A percentile compares a stretch with the other conserved stretches of the same genome.
Conservation (phyloP, 73 alveolate genomes). For the Tetrahymena thermophila region DNA sequence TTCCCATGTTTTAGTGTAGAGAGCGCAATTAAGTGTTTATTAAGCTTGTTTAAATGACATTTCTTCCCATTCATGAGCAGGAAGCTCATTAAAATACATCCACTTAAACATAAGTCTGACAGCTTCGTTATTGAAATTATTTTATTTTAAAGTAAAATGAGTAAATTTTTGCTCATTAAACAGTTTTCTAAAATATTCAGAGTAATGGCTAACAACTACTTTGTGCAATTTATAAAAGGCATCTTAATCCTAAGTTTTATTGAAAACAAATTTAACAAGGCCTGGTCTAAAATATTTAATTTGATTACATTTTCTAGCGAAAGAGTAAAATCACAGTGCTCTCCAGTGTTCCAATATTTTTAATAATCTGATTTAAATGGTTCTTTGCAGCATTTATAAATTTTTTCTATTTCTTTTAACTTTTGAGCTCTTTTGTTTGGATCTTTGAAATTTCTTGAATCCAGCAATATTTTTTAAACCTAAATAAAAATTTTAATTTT, state of each 20-base stretch:
- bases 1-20: background rate
- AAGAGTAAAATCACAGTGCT: background rate
- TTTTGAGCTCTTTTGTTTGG: background rate
- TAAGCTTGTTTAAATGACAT: background rate
- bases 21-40: background rate
- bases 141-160: background rate
- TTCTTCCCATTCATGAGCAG: background rate
- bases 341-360: background rate
- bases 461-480: background rate
- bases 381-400: background rate
- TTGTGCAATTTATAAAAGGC: background rate
- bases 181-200: background rate
- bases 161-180: background rate
- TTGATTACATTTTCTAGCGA: background rate
- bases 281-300: no score
- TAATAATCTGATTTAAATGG: background rate
- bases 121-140: background rate
- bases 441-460: background rate
- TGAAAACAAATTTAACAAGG: background rate
- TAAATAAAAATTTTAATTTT: background rate
- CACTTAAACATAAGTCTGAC: background rate
- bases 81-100: background rate
- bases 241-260: background rate
- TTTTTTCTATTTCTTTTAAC: background rate
- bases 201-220: background rate